A percentile compares a stretch with the other conserved stretches of the same genome.
Evolutionary conservation across 176 grass and related monocot genomes (phyloP).

Genomic region (Ensete glaucum): DNA sequence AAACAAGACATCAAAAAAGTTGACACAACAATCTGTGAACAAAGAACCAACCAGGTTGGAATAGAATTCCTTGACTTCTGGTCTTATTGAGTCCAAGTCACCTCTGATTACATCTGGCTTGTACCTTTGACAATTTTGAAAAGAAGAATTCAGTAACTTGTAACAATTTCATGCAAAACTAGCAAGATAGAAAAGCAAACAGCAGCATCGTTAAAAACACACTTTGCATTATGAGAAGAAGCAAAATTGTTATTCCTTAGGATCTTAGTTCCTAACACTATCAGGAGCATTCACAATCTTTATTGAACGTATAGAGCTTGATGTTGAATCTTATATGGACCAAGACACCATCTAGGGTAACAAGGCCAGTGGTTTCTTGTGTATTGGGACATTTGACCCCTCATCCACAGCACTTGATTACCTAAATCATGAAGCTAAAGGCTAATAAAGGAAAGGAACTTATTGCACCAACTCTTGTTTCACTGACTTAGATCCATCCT

Average conservation of each 20-base stretch:
- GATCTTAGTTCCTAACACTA: not conserved
- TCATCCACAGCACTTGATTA: not conserved
- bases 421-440: no score
- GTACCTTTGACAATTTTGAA: conserved; percentile 8
- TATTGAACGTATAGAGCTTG: not conserved
- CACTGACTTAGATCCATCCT: no score
- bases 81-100: conserved; percentile 91
- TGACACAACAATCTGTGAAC: not conserved
- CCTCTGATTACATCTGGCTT: conserved; percentile 63
- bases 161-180: no score
- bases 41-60: conserved; percentile 58
- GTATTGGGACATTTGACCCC: not conserved
- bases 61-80: conserved; percentile 85
- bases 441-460: no score
- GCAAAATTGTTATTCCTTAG: not conserved
- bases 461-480: no score
- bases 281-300: not conserved
- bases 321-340: not conserved
- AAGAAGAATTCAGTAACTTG: not conserved
- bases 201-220: not conserved
- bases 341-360: not conserved
- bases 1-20: not conserved
- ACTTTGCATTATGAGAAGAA: not conserved
- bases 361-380: not conserved
- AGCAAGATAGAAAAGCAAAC: not conserved